Percentiles rank a stretch among this genome's conserved stretches.
phyloP scores from a whole-genome alignment of 352 stramenopile genomes.

The Globisporangium camurandrum region DNA sequence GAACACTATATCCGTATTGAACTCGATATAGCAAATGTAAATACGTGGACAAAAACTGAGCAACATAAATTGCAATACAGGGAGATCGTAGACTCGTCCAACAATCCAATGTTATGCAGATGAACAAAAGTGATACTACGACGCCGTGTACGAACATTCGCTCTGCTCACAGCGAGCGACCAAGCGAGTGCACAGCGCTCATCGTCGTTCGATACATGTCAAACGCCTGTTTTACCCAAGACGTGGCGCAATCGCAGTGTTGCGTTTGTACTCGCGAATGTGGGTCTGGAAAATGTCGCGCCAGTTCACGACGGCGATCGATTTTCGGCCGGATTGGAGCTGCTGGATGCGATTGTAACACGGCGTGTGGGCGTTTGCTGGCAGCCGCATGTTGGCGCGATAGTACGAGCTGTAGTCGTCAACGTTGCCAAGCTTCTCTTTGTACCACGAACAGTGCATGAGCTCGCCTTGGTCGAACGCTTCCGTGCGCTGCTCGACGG shows the following conservation, averaged over 20 bases:
- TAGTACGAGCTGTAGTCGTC: conserved; percentile 38
- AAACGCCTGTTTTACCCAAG: neutral
- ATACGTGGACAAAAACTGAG: too few relatives aligned
- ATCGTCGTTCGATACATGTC: neutral
- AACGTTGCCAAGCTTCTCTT: conserved; percentile 24
- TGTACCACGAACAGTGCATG: conserved; percentile 49
- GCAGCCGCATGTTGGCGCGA: conserved; percentile 22
- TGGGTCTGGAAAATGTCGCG: conserved; percentile 14
- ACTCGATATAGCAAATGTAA: too few relatives aligned
- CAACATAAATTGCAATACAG: too few relatives aligned
- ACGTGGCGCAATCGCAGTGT: neutral
- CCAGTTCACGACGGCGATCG: conserved; percentile 17
- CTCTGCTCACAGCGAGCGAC: neutral
- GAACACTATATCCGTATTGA: too few relatives aligned
- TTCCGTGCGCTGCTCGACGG: neutral
- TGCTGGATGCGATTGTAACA: conserved; percentile 30
- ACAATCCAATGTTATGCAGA: too few relatives aligned
- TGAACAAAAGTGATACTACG: too few relatives aligned
- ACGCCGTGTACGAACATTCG: neutral
- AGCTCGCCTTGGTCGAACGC: conserved; percentile 41
- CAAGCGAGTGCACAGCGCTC: neutral
- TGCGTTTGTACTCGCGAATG: conserved; percentile 5
- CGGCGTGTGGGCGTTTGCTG: conserved; percentile 17
- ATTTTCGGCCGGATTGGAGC: conserved; percentile 11
- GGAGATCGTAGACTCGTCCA: too few relatives aligned